Conservation (phyloP, 192 early-diverging fungal species). For the Umbelopsis isabellina region DNA sequence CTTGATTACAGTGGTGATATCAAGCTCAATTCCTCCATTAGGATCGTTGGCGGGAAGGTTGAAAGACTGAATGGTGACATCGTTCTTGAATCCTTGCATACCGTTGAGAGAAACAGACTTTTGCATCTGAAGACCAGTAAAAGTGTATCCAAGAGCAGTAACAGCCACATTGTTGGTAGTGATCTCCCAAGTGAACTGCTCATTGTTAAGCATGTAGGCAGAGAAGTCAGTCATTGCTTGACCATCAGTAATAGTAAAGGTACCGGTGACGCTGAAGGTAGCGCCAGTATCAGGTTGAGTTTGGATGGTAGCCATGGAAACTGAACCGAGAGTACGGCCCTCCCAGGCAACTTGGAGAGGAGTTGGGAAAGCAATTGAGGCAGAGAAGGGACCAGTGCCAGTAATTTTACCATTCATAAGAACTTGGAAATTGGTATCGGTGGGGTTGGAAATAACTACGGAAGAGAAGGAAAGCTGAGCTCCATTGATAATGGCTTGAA, state of each 20-base stretch:
- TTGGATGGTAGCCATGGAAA: constrained; percentile 48
- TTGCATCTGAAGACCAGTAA: constrained; percentile 51
- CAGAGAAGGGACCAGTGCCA: constrained; percentile 51
- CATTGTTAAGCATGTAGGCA: constrained; percentile 52
- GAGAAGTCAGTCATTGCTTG: constrained; percentile 53
- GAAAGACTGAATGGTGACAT: constrained; percentile 47
- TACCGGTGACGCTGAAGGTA: constrained; percentile 42
- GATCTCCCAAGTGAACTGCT: constrained; percentile 54
- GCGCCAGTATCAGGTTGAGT: constrained; percentile 54
- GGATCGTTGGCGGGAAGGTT: constrained; percentile 61
- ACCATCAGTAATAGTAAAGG: constrained; percentile 47
- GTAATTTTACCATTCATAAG: constrained; percentile 50
- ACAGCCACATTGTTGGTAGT: constrained; percentile 48
- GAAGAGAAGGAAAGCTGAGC: constrained; percentile 44
- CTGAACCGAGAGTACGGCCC: constrained; percentile 46
- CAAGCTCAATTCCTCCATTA: constrained; percentile 64
- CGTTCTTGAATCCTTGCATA: constrained; percentile 50
- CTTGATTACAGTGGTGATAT: constrained; percentile 61
- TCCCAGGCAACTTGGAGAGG: constrained; percentile 44
- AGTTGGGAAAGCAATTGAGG: constrained; percentile 48
- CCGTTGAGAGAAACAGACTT: constrained; percentile 55
- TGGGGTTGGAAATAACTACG: constrained; percentile 40
- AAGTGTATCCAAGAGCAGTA: constrained; percentile 53
- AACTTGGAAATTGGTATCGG: constrained; percentile 48
- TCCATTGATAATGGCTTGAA: constrained; percentile 51